Base-by-base conservation (phyloP, 106 monocot genomes). In the Apostasia ramifera region DNA sequence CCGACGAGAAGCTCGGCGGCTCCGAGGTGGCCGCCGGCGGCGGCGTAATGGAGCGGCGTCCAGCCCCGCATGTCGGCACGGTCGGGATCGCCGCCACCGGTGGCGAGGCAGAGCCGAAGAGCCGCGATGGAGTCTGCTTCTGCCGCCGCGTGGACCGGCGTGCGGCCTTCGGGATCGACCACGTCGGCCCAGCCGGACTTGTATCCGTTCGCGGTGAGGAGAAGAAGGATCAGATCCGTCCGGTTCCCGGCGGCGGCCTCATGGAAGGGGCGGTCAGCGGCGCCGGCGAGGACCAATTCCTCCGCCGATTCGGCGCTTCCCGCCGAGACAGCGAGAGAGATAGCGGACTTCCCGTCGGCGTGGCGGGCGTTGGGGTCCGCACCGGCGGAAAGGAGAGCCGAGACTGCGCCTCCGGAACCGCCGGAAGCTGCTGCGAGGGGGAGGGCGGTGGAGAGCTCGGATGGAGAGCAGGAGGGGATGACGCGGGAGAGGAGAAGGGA, bases 21-120 rank as follows among this genome's bases (percentile, higher is more conserved):
- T 1, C 45, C 41, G 8, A 64, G 7, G n/a, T 37, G 52, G 7
- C 81, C 77, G 8, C 66, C 66, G 2, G 60, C 41, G 2, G 73
- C 81, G 26, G 81, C 77, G 63, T 46, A 77, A 40, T 82, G 81
- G 50, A 82, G 73, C 51, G 81, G 73, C 3, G 73, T 82, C 81
- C 81, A 77, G 4, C 81, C 81, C 39, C 42, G 12, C 47, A 4
- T 46, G 63, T 82, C 81, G 1, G 70, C 67, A 2, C 63, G 73
- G n/a, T 77, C 73, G 47, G 70, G 58, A 9, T 82, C 77, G 14
- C 77, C 68, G 38, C 58, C 61, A 1, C 70, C 74, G 7, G 72
- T 68, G 57, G 46, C 13, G 42, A 82, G 41, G 44, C 73, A 77
- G 46, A 82, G 40, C 47, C 43, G 49, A 7, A 66, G 51, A 11